Percentiles rank a stretch among this genome's conserved stretches.
These are phyloP conservation scores for Leccinum glutinopallens DNA, from an alignment of 1,284 basidiomycete genomes.

Conservation along the genomic window DNA sequence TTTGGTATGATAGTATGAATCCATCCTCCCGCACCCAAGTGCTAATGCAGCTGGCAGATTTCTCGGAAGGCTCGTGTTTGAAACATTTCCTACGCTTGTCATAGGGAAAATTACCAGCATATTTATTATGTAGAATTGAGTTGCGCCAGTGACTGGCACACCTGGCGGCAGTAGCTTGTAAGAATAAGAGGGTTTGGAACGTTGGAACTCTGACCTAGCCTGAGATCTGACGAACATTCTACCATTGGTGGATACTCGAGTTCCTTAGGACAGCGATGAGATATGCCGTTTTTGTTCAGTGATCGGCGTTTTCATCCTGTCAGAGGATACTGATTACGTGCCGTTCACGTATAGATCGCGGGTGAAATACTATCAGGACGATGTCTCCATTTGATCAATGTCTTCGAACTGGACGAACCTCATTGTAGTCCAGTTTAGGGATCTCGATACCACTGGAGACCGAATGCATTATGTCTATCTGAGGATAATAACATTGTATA, in stretches of 20 bases:
- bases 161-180: background rate
- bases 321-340: background rate
- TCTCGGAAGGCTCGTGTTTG: slow-evolving; percentile 48
- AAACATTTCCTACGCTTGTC: slow-evolving; percentile 37
- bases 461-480: background rate
- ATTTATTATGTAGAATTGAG: slow-evolving; percentile 8
- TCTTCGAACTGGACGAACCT: background rate
- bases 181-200: background rate
- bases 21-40: background rate
- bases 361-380: background rate
- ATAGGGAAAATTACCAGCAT: slow-evolving; percentile 16
- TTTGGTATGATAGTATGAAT: slow-evolving; percentile 42
- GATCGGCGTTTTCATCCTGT: background rate
- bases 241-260: background rate
- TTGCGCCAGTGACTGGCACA: background rate
- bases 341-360: background rate
- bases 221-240: background rate
- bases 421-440: background rate
- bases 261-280: background rate
- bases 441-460: background rate
- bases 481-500: background rate
- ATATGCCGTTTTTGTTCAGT: background rate
- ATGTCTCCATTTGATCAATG: background rate
- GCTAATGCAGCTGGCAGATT: slow-evolving; percentile 39
- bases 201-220: background rate